These are phyloP conservation scores for Blastobotrys proliferans DNA, from an alignment of 1,139 yeast species.

Conservation along the genomic window DNA sequence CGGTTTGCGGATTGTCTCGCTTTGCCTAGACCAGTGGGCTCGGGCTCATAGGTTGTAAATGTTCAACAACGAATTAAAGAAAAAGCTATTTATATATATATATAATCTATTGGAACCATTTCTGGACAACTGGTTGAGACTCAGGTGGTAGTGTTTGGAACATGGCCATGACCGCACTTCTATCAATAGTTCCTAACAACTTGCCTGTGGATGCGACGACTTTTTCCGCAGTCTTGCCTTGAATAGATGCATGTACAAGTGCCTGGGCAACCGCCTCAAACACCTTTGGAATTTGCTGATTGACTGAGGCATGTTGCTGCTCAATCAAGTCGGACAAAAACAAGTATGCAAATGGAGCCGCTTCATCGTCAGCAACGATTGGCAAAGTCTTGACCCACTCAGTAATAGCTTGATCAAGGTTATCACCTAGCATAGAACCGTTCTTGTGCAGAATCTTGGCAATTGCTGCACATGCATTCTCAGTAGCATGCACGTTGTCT, in stretches of 20 bases:
- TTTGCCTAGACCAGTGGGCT: no score
- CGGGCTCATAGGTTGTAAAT: no score
- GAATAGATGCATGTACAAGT: constrained; percentile 59
- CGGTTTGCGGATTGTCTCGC: no score
- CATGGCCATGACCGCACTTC: constrained; percentile 60
- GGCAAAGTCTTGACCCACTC: constrained; percentile 86
- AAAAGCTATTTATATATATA: background rate
- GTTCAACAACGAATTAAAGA: constrained; percentile 3
- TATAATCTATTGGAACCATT: constrained; percentile 24
- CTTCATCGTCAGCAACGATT: constrained; percentile 76
- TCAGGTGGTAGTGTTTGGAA: constrained; percentile 62
- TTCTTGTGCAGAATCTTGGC: constrained; percentile 57
- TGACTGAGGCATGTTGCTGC: constrained; percentile 59
- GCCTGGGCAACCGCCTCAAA: constrained; percentile 78
- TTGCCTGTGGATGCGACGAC: constrained; percentile 54
- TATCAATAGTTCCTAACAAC: constrained; percentile 44
- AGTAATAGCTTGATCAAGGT: constrained; percentile 57
- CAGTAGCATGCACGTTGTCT: constrained; percentile 83
- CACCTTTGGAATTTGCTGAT: constrained; percentile 55
- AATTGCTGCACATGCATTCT: constrained; percentile 75
- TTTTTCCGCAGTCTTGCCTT: constrained; percentile 65
- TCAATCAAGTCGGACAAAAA: constrained; percentile 74
- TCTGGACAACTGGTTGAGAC: constrained; percentile 56
- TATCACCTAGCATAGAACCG: constrained; percentile 47
- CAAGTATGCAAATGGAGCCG: constrained; percentile 81